Base-by-base conservation (phyloP, 257 asterid species). In the Marsdenia floribunda region DNA sequence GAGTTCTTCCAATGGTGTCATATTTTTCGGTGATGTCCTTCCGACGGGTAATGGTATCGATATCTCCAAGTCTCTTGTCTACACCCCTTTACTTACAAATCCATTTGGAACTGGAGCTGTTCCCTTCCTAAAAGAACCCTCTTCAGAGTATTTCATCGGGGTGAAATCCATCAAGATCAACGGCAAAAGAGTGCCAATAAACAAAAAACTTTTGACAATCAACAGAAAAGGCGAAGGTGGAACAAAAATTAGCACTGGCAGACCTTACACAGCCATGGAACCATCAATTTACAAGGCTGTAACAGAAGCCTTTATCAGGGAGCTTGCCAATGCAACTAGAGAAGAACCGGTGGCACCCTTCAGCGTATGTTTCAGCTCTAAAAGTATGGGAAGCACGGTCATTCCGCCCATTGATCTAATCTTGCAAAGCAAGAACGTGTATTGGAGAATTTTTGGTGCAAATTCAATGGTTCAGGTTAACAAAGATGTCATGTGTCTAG, bases 401-500 rank as follows among this genome's bases (percentile, higher is more conserved):
- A 72, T 77, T 33, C 85, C 85, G 1, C 8, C 74, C 42, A 55
- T 81, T 33, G 77, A 78, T 42, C 79, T 81, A 3, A 76, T 77
- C 40, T 22, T 84, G 80, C 72, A 64, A 58, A 64, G 50, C 5
- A 58, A 68, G 8, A 57, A 13, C 14, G 74, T 73, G 0, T 24
- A 49, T 50, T 84, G 90, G 90, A 80, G 79, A 29, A 80, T 86
- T 16, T 61, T 64, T 47, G 87, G 87, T 8, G 57, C 75, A 29
- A 86, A 86, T 64, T 86, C 84, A 21, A 84, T 84, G 85, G 85
- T 80, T 65, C 55, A 74, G 24, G 68, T 35, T 49, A 38, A 57
- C 22, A 73, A 73, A 11, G 68, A 67, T 63, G 77, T 80, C 14
- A 4, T 55, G n/a, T 75, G 80, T 18, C 71, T 80, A 38, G 83